These are phyloP conservation scores for Metschnikowia henanensis DNA, from an alignment of 805 yeast genomes.

Conservation along the genomic window DNA sequence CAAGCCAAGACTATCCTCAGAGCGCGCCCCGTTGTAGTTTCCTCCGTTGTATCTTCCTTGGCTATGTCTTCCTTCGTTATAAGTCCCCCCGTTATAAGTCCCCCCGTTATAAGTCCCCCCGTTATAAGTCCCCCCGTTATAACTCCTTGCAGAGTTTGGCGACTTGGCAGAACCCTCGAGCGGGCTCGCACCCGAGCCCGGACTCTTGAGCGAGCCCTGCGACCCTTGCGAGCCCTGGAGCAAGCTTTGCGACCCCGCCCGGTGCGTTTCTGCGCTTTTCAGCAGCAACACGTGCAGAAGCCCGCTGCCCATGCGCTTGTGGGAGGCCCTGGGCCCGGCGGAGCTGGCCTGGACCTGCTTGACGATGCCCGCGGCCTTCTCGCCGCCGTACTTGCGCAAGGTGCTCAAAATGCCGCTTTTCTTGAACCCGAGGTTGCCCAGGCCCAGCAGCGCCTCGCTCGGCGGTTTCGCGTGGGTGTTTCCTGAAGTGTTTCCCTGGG, in stretches of 20 bases:
- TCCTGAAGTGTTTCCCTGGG: too few relatives aligned
- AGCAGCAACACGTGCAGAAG: conserved; percentile 5
- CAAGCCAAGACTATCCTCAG: too few relatives aligned
- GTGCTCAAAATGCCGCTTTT: conserved; percentile 42
- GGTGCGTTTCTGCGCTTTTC: not conserved
- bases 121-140: not conserved
- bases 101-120: conserved; percentile 10
- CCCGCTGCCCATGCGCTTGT: conserved; percentile 11
- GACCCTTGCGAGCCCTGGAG: conserved; percentile 3
- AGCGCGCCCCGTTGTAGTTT: too few relatives aligned
- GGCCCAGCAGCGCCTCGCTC: conserved; percentile 11
- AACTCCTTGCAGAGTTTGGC: conserved; percentile 14
- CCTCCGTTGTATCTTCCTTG: too few relatives aligned
- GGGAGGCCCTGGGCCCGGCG: conserved; percentile 1
- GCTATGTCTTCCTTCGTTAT: too few relatives aligned
- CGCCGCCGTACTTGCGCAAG: conserved; percentile 40
- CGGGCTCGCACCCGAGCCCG: conserved; percentile 2
- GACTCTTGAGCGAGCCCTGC: too few relatives aligned
- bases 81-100: too few relatives aligned
- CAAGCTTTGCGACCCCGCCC: too few relatives aligned
- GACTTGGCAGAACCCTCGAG: conserved; percentile 9
- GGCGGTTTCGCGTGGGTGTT: too few relatives aligned
- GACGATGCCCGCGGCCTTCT: conserved; percentile 38
- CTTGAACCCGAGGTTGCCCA: conserved; percentile 12
- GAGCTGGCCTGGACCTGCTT: conserved; percentile 24